Evolutionary conservation across 139 green algal species (phyloP).

Genomic region (Chlamydomonas schloesseri): DNA sequence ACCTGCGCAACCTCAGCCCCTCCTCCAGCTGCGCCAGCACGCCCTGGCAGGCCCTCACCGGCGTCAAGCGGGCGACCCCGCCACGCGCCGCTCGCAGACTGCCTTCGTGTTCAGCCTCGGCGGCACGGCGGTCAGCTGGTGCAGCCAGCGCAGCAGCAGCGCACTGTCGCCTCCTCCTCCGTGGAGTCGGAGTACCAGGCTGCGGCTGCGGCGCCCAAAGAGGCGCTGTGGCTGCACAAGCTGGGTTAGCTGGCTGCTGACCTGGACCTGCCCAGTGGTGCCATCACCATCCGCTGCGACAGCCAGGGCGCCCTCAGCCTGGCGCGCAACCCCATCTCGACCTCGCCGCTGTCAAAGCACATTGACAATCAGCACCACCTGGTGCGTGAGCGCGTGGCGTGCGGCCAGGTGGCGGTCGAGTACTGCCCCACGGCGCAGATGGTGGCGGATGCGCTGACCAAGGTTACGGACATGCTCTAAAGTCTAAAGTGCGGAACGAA

Average conservation of each 20-base stretch:
- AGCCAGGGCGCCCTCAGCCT: neutral
- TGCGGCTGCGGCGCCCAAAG: slow-evolving; percentile 50
- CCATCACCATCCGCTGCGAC: neutral
- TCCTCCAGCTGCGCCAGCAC: neutral
- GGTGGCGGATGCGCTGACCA: neutral
- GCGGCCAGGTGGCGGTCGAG: neutral
- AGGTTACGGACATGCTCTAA: too few species aligned
- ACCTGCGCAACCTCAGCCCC: slow-evolving; percentile 22
- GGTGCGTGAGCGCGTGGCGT: neutral
- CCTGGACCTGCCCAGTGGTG: neutral
- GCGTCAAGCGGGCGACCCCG: neutral
- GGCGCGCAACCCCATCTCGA: neutral
- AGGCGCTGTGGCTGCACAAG: slow-evolving; percentile 60
- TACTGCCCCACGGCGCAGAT: neutral
- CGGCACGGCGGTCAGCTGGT: slow-evolving; percentile 36
- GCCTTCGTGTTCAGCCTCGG: slow-evolving; percentile 32
- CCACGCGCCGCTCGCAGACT: slow-evolving; percentile 23
- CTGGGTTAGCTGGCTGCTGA: slow-evolving; percentile 47
- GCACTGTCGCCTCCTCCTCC: slow-evolving; percentile 64
- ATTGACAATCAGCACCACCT: slow-evolving; percentile 7
- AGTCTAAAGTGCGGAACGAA: too few species aligned
- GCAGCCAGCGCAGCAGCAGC: slow-evolving; percentile 49
- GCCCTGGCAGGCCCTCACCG: slow-evolving; percentile 4
- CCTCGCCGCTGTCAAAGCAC: neutral
- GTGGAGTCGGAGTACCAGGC: slow-evolving; percentile 62